These are phyloP conservation scores for Geopyxis carbonaria DNA, from an alignment of 495 filamentous ascomycete species.

Conservation along the genomic window DNA sequence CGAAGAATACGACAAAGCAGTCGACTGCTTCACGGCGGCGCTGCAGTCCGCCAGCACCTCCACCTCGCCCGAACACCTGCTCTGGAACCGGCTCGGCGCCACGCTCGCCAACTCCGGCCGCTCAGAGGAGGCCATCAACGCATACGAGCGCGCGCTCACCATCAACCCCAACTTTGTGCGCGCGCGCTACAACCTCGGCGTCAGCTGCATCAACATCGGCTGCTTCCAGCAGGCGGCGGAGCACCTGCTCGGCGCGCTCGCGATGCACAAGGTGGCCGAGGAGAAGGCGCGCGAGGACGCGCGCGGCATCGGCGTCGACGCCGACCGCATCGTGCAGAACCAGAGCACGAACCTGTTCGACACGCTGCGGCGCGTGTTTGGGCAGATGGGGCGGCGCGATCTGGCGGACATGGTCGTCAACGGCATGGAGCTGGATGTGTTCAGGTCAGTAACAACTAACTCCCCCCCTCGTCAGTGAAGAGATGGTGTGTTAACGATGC, in stretches of 20 bases:
- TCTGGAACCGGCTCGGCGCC: constrained; percentile 95
- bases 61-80: constrained; percentile 69
- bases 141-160: constrained; percentile 79
- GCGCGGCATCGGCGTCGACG: constrained; percentile 35
- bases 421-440: constrained; percentile 80
- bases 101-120: constrained; percentile 89
- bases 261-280: constrained; percentile 95
- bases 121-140: constrained; percentile 86
- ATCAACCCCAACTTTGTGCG: constrained; percentile 91
- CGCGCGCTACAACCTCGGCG: constrained; percentile 90
- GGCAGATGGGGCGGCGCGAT: constrained; percentile 80
- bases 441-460: constrained; percentile 35
- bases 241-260: constrained; percentile 79
- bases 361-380: constrained; percentile 79
- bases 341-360: constrained; percentile 92
- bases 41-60: constrained; percentile 31
- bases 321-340: constrained; percentile 50
- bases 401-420: constrained; percentile 68
- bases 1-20: constrained; percentile 95
- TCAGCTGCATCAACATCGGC: constrained; percentile 93
- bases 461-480: not conserved
- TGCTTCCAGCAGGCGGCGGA: constrained; percentile 84
- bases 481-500: not conserved
- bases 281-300: constrained; percentile 74
- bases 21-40: constrained; percentile 91